Evolutionary conservation across 73 alveolate species (phyloP).

Genomic region (Tetrahymena elliotti): DNA sequence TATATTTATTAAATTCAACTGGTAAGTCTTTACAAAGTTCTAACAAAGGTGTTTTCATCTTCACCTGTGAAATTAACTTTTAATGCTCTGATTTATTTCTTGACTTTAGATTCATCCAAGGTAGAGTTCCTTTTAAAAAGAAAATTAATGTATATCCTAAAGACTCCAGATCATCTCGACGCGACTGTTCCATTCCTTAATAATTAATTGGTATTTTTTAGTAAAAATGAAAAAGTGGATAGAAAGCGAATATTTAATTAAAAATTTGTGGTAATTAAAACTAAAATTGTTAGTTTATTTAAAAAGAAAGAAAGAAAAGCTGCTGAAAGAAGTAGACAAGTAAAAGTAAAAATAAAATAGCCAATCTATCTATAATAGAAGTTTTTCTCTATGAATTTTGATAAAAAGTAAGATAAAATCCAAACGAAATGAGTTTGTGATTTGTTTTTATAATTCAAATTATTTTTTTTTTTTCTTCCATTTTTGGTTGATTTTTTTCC

Average conservation of each 20-base stretch:
- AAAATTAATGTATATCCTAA: constrained; percentile 55
- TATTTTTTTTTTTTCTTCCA: no score
- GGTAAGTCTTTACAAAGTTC: constrained; percentile 2
- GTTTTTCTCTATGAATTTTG: not conserved
- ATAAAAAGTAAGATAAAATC: not conserved
- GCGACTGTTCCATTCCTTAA: constrained; percentile 57
- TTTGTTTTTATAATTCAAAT: not conserved
- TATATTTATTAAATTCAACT: not conserved
- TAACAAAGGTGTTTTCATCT: not conserved
- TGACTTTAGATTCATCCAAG: constrained; percentile 48
- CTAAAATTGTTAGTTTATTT: no score
- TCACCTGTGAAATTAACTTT: not conserved
- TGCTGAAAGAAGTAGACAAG: not conserved
- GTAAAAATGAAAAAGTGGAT: no score
- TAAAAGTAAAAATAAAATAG: not conserved
- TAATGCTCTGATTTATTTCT: not conserved
- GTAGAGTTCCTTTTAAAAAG: constrained; percentile 47
- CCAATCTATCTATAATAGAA: not conserved
- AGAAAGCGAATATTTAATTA: no score
- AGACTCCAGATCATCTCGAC: constrained; percentile 70
- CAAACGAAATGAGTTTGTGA: not conserved
- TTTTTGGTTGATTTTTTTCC: not conserved
- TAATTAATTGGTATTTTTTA: not conserved
- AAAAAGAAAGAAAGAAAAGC: no score
- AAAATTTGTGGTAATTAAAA: no score